Percentiles rank a stretch among this genome's conserved stretches.
These are phyloP conservation scores for Aspergillus versicolor DNA, from an alignment of 2,329 filamentous ascomycete genomes.

Conservation along the genomic window DNA sequence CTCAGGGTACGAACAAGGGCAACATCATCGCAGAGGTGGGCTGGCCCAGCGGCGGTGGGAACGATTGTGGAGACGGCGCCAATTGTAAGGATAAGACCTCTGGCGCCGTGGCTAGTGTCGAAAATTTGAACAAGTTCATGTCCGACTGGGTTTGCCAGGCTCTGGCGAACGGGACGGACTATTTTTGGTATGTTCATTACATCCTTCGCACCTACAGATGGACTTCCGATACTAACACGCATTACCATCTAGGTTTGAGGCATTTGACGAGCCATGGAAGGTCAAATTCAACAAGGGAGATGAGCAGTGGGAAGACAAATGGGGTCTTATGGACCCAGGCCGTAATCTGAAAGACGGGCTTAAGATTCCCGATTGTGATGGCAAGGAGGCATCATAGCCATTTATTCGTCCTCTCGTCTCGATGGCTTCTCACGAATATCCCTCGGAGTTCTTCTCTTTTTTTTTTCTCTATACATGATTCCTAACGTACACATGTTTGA, in stretches of 20 bases:
- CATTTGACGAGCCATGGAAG: slow-evolving; percentile 98
- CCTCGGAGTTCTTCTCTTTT: neutral
- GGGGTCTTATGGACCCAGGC: slow-evolving; percentile 85
- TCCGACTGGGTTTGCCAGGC: slow-evolving; percentile 79
- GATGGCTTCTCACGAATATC: too few relatives aligned
- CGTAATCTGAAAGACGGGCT: slow-evolving; percentile 81
- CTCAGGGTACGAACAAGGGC: slow-evolving; percentile 59
- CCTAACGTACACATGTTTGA: slow-evolving; percentile 18
- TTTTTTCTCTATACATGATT: slow-evolving; percentile 17
- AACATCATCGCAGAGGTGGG: slow-evolving; percentile 89
- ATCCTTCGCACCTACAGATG: neutral
- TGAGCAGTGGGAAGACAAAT: slow-evolving; percentile 90
- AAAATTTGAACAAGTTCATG: slow-evolving; percentile 84
- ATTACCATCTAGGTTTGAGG: slow-evolving; percentile 68
- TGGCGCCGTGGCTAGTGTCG: slow-evolving; percentile 76
- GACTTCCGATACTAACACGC: slow-evolving; percentile 15
- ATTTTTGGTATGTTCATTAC: slow-evolving; percentile 70
- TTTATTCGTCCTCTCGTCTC: neutral
- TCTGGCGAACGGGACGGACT: slow-evolving; percentile 78
- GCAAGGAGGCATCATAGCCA: slow-evolving; percentile 59
- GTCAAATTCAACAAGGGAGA: slow-evolving; percentile 64
- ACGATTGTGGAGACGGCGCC: slow-evolving; percentile 63
- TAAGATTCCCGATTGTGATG: slow-evolving; percentile 82
- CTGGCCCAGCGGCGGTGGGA: slow-evolving; percentile 84
- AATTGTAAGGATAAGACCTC: slow-evolving; percentile 56